Base-by-base conservation (phyloP, 2,329 filamentous ascomycete genomes). In the Cercospora sp. region DNA sequence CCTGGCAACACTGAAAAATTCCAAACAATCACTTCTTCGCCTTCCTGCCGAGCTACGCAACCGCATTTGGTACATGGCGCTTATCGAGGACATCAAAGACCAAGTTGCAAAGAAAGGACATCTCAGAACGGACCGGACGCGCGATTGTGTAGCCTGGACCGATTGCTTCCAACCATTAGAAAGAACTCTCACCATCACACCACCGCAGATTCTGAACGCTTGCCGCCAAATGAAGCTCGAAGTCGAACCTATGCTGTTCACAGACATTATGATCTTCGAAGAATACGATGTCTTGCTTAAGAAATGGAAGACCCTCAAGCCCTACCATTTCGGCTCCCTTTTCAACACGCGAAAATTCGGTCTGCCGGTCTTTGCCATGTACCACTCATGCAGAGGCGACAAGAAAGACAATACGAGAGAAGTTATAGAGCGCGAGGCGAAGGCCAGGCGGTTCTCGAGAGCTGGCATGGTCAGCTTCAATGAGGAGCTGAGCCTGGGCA, bases 1-100 rank as follows among this genome's bases (percentile, higher is more conserved):
- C 3, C 9, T 51, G 8, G 3, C 20, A 1, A 10, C 18, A 23
- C 3, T 51, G 10, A 51, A 51, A 4, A 51, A 51, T 5, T 51
- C 45, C 0, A 51, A 51, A 4, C 2, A 3, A 7, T 4, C 45
- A 51, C n/a, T 60, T 26, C 9, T 60, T 3, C n/a, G 31, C 18
- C 63, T 65, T 12, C 63, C 53, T 12, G 51, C 33, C 42, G 63
- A 60, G 13, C 5, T 65, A 3, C 51, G 63, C 33, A 65, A 65
- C 23, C 16, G 28, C 1, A 65, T 65, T 36, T 65, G 63, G 63
- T 8, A n/a, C 23, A 55, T 36, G 6, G 63, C 55, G 16, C 55
- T 65, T 7, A 45, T 65, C 18, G 63, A 26, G 12, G 63, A 65
- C 26, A 18, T 65, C 10, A 6, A 31, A 60, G 51, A 60, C 8